These are phyloP conservation scores for Xylogone sp. DNA, from an alignment of 2,329 filamentous ascomycete species.

Conservation along the genomic window DNA sequence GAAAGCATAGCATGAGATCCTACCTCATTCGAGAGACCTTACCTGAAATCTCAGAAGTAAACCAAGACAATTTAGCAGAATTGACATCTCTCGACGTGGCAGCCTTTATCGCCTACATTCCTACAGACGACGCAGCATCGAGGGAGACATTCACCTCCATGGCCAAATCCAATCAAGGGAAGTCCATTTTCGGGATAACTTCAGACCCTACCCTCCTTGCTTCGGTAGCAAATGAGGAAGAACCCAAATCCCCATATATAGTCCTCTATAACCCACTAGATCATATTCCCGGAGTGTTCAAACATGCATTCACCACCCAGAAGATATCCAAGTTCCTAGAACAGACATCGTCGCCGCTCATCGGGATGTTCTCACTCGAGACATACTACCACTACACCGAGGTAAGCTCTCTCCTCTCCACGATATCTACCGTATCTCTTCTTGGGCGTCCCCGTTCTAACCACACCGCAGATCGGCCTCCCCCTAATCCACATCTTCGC, in stretches of 20 bases:
- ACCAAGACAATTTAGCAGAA: constrained; percentile 75
- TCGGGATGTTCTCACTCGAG: constrained; percentile 67
- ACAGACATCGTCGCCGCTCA: constrained; percentile 57
- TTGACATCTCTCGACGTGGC: constrained; percentile 97
- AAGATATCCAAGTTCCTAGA: constrained; percentile 45
- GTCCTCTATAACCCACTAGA: constrained; percentile 70
- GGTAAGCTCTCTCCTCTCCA: constrained; percentile 12
- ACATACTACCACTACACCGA: constrained; percentile 67
- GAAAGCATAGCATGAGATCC: constrained; percentile 51
- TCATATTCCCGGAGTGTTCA: constrained; percentile 61
- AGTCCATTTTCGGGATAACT: constrained; percentile 56
- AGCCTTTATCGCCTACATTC: constrained; percentile 82
- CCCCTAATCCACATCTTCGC: constrained; percentile 68
- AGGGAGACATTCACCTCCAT: constrained; percentile 69
- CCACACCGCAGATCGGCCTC: constrained; percentile 45
- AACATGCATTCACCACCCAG: constrained; percentile 48
- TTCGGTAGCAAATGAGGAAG: constrained; percentile 52
- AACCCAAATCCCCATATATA: constrained; percentile 58
- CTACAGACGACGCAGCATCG: constrained; percentile 70
- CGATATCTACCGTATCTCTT: no score
- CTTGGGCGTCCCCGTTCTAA: no score
- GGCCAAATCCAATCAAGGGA: background rate
- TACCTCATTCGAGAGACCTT: constrained; percentile 98
- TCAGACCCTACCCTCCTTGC: constrained; percentile 50
- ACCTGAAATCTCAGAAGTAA: constrained; percentile 78